A percentile compares a stretch with the other conserved stretches of the same genome.
phyloP scores from a whole-genome alignment of 345 rosid species.

The Eutrema japonicum region DNA sequence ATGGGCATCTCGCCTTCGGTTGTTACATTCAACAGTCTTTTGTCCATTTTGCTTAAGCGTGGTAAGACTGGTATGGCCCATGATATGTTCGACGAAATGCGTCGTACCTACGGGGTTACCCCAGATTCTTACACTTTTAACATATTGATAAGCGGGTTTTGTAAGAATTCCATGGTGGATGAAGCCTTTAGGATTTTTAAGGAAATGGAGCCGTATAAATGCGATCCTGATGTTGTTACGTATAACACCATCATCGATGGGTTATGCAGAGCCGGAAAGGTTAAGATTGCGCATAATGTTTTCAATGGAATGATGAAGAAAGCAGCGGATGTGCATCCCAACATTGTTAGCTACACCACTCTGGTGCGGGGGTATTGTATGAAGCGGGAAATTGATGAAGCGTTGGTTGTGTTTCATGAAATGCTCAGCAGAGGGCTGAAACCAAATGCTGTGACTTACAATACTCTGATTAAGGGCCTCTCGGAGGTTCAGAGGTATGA shows the following conservation, averaged over 20 bases:
- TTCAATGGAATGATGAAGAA: conserved; percentile 69
- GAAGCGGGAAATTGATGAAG: conserved; percentile 70
- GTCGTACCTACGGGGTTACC: conserved; percentile 65
- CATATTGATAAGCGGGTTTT: conserved; percentile 72
- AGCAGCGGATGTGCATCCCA: conserved; percentile 53
- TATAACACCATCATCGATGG: conserved; percentile 88
- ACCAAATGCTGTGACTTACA: conserved; percentile 66
- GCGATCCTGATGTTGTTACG: conserved; percentile 70
- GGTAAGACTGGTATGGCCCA: conserved; percentile 73
- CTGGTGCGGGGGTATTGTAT: conserved; percentile 79
- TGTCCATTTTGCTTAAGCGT: conserved; percentile 64
- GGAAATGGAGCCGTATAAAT: conserved; percentile 59
- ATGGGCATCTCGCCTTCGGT: conserved; percentile 71
- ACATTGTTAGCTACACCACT: conserved; percentile 77
- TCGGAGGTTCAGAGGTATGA: conserved; percentile 64
- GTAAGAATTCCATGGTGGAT: conserved; percentile 72
- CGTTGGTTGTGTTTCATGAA: conserved; percentile 59
- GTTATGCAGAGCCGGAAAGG: conserved; percentile 79
- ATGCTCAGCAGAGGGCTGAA: conserved; percentile 57
- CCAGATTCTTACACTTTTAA: conserved; percentile 78
- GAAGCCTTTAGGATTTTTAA: conserved; percentile 66
- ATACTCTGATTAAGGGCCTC: conserved; percentile 78
- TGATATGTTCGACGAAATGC: conserved; percentile 80
- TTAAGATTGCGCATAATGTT: conserved; percentile 69
- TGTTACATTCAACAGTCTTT: conserved; percentile 68